These are phyloP conservation scores for Lanmaoa pseudosensibilis DNA, from an alignment of 768 basidiomycete species.

Conservation along the genomic window DNA sequence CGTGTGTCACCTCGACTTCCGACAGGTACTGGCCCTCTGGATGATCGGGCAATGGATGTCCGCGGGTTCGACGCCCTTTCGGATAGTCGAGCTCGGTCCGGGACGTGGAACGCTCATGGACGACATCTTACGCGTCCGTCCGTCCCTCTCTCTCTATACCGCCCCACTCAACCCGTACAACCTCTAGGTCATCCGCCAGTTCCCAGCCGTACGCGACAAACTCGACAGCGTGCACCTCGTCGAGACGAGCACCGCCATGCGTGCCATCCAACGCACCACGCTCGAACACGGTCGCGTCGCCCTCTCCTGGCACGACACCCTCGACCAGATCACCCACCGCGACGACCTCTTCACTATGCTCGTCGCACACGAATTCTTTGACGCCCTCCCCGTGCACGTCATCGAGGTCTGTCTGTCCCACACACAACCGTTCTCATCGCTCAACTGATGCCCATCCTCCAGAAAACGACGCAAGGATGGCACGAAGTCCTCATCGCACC, in stretches of 20 bases:
- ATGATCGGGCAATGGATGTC: slow-evolving; percentile 71
- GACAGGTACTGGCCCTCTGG: slow-evolving; percentile 87
- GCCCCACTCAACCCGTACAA: not conserved
- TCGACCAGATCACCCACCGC: slow-evolving; percentile 62
- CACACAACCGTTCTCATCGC: no score
- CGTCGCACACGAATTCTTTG: slow-evolving; percentile 97
- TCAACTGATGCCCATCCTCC: not conserved
- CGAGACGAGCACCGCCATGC: slow-evolving; percentile 75
- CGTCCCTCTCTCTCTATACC: not conserved
- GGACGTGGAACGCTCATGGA: slow-evolving; percentile 90
- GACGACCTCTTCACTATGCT: slow-evolving; percentile 71
- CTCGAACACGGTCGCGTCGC: slow-evolving; percentile 40
- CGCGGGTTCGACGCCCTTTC: slow-evolving; percentile 51
- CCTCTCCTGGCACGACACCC: slow-evolving; percentile 69
- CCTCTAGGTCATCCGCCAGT: slow-evolving; percentile 51
- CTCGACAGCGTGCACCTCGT: slow-evolving; percentile 68
- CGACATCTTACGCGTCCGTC: slow-evolving; percentile 76
- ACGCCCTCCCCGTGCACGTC: slow-evolving; percentile 90
- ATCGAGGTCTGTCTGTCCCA: slow-evolving; percentile 59
- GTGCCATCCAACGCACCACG: slow-evolving; percentile 56
- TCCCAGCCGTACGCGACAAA: slow-evolving; percentile 37
- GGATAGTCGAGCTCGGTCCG: slow-evolving; percentile 90
- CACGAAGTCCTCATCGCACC: slow-evolving; percentile 76
- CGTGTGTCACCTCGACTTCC: slow-evolving; percentile 9
- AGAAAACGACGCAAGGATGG: slow-evolving; percentile 83